Conservation (phyloP, 202 grass and related monocot genomes). For the Bolboschoenoplectus hybrid region DNA sequence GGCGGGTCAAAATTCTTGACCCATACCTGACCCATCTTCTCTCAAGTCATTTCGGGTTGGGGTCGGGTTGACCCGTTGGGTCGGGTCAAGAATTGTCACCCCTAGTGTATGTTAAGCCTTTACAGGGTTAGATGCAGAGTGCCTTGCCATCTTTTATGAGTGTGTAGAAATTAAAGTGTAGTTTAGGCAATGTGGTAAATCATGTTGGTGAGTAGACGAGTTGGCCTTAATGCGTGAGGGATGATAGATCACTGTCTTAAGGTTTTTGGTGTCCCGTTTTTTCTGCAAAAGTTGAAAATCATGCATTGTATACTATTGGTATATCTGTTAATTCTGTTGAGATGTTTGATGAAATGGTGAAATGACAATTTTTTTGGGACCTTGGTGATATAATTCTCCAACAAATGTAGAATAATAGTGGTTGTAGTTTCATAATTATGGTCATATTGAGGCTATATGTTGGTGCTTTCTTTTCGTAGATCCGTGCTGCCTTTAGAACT, state of each 20-base stretch:
- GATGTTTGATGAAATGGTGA: background rate
- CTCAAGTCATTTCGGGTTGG: no score
- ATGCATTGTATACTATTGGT: background rate
- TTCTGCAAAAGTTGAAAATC: background rate
- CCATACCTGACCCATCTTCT: no score
- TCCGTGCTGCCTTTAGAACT: slow-evolving; percentile 88
- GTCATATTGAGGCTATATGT: slow-evolving; percentile 6
- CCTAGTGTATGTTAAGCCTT: background rate
- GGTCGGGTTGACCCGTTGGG: no score
- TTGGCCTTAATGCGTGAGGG: background rate
- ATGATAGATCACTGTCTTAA: background rate
- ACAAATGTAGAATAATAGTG: background rate
- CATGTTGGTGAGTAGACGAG: background rate
- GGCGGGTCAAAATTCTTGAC: no score
- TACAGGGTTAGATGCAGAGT: background rate
- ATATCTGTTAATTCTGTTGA: background rate
- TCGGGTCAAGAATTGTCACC: no score
- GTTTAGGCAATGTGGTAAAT: background rate
- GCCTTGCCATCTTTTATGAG: background rate
- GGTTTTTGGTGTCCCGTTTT: background rate
- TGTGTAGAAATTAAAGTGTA: background rate
- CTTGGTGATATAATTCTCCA: background rate
- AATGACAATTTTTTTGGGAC: slow-evolving; percentile 5
- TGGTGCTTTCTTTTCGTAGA: slow-evolving; percentile 47
- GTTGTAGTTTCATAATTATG: background rate